Percentiles rank a stretch among this genome's conserved stretches.
phyloP scores from a whole-genome alignment of 768 basidiomycete genomes.

The Infundibulicybe gibba region DNA sequence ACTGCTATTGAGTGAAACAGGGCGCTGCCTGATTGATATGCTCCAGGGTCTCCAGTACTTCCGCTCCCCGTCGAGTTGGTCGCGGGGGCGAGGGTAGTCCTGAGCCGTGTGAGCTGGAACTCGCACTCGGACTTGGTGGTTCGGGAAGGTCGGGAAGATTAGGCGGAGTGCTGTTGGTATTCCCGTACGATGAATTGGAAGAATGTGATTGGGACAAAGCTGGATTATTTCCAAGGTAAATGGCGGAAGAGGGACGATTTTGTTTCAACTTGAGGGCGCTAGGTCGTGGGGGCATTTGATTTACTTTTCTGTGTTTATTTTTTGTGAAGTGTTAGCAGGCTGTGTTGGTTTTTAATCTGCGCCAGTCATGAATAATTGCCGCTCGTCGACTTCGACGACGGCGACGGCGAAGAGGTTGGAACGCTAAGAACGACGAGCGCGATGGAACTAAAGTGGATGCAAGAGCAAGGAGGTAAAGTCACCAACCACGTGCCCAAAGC shows the following conservation, averaged over 20 bases:
- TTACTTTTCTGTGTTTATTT: neutral
- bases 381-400: neutral
- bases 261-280: slow-evolving; percentile 22
- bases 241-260: slow-evolving; percentile 35
- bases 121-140: slow-evolving; percentile 59
- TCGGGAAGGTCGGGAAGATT: slow-evolving; percentile 67
- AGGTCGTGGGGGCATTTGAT: slow-evolving; percentile 35
- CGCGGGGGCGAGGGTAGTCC: slow-evolving; percentile 83
- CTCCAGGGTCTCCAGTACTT: slow-evolving; percentile 61
- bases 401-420: neutral
- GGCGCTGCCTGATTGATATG: slow-evolving; percentile 28
- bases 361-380: neutral
- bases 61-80: slow-evolving; percentile 85
- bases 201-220: slow-evolving; percentile 18
- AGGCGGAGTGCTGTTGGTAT: slow-evolving; percentile 21
- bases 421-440: neutral
- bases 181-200: slow-evolving; percentile 11
- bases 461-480: neutral
- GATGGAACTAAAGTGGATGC: too few relatives aligned
- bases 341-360: neutral
- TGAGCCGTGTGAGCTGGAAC: slow-evolving; percentile 44
- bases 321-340: neutral
- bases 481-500: too few relatives aligned
- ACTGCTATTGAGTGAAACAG: slow-evolving; percentile 23
- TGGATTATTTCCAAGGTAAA: slow-evolving; percentile 33